phyloP scores from a whole-genome alignment of 257 asterid genomes.

The Fraxinus pennsylvanica region DNA sequence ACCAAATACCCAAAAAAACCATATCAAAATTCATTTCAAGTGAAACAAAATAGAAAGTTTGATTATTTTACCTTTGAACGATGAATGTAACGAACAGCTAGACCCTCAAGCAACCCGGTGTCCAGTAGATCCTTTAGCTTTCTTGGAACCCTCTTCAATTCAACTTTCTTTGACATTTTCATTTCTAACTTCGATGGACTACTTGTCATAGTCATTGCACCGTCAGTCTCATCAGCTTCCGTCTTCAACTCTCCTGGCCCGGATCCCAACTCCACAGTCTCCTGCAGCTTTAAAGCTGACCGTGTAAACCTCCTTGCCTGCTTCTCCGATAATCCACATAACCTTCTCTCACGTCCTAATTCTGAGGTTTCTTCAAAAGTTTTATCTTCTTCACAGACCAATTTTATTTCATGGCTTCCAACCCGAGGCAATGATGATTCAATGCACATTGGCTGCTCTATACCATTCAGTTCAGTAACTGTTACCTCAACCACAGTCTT shows the following conservation, averaged over 20 bases:
- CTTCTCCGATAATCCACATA: conserved; percentile 30
- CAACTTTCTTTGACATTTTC: conserved; percentile 71
- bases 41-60: neutral
- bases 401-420: conserved; percentile 25
- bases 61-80: conserved; percentile 59
- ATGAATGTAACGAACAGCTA: conserved; percentile 58
- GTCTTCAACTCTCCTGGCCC: conserved; percentile 18
- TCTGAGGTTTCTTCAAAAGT: conserved; percentile 16
- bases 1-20: conserved; percentile 8
- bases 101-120: conserved; percentile 85
- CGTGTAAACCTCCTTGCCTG: conserved; percentile 62
- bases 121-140: conserved; percentile 78
- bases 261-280: conserved; percentile 30
- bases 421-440: conserved; percentile 29
- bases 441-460: conserved; percentile 24
- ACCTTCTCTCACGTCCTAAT: conserved; percentile 32
- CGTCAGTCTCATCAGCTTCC: conserved; percentile 28
- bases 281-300: conserved; percentile 44
- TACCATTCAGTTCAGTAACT: conserved; percentile 25
- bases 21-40: neutral
- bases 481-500: conserved; percentile 26
- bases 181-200: conserved; percentile 54
- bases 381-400: conserved; percentile 23
- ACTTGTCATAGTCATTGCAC: conserved; percentile 26
- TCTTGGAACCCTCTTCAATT: conserved; percentile 49